A percentile compares a stretch with the other conserved stretches of the same genome.
These are phyloP conservation scores for Pseudogymnoascus sp. DNA, from an alignment of 2,329 filamentous ascomycete species.

Conservation along the genomic window DNA sequence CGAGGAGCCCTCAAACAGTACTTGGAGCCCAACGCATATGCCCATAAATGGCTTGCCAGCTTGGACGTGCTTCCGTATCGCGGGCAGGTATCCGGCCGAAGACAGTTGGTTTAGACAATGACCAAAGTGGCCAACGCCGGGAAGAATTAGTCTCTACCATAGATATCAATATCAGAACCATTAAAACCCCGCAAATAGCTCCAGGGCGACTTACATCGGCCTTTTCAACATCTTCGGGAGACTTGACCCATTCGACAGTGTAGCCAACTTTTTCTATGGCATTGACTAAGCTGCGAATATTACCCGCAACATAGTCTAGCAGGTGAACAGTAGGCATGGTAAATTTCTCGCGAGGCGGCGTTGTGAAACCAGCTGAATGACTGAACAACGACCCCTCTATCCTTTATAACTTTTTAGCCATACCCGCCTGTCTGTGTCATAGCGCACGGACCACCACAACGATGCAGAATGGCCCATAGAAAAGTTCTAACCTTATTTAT, in stretches of 20 bases:
- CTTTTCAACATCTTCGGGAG: slow-evolving; percentile 72
- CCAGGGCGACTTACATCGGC: slow-evolving; percentile 60
- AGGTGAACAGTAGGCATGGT: slow-evolving; percentile 71
- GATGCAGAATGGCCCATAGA: background rate
- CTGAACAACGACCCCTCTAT: slow-evolving; percentile 1
- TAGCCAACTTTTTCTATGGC: slow-evolving; percentile 95
- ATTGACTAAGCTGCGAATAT: slow-evolving; percentile 92
- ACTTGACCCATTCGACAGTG: slow-evolving; percentile 82
- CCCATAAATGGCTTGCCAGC: slow-evolving; percentile 97
- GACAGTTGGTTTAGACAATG: slow-evolving; percentile 85
- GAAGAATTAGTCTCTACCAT: slow-evolving; percentile 78
- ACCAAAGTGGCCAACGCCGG: slow-evolving; percentile 94
- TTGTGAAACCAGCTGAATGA: background rate
- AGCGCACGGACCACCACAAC: background rate
- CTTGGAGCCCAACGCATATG: slow-evolving; percentile 91
- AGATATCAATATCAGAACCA: slow-evolving; percentile 7
- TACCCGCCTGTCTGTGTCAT: background rate
- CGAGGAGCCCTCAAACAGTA: slow-evolving; percentile 75
- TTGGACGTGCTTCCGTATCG: slow-evolving; percentile 73
- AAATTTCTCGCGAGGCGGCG: background rate
- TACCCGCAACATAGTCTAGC: slow-evolving; percentile 87
- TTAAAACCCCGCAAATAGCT: slow-evolving; percentile 7
- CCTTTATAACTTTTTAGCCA: slow-evolving; percentile 9
- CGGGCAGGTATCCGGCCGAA: slow-evolving; percentile 72
- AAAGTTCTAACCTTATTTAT: background rate